phyloP scores from a whole-genome alignment of 2,329 filamentous ascomycete species.

The Pseudogymnoascus sp. region DNA sequence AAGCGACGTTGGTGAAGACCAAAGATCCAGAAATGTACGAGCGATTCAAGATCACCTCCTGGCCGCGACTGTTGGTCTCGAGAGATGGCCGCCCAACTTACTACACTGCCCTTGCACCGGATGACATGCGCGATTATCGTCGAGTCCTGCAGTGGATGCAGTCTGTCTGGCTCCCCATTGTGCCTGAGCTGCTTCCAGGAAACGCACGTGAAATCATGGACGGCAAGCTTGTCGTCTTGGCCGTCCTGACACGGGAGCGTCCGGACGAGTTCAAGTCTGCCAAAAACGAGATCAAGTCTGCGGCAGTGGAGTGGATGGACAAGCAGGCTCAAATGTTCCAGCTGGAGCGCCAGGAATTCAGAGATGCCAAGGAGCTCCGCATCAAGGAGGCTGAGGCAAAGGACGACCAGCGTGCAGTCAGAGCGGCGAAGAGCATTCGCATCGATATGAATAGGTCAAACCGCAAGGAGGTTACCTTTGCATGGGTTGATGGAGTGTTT shows the following conservation, averaged over 20 bases:
- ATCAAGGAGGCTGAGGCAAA: conserved; percentile 96
- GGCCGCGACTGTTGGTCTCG: conserved; percentile 86
- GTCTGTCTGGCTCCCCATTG: conserved; percentile 89
- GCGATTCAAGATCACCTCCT: conserved; percentile 91
- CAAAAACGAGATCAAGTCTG: conserved; percentile 87
- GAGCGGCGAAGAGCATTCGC: conserved; percentile 80
- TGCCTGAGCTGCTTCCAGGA: conserved; percentile 83
- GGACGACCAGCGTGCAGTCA: conserved; percentile 77
- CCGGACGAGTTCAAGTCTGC: conserved; percentile 70
- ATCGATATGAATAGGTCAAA: conserved; percentile 86
- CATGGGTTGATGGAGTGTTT: conserved; percentile 94
- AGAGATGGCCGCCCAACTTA: conserved; percentile 85
- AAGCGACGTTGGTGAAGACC: conserved; percentile 88
- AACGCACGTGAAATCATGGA: conserved; percentile 96
- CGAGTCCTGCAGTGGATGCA: conserved; percentile 88
- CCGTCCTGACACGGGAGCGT: conserved; percentile 73
- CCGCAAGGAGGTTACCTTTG: conserved; percentile 85
- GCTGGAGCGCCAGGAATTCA: conserved; percentile 83
- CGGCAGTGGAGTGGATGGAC: conserved; percentile 96
- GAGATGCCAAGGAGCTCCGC: conserved; percentile 87
- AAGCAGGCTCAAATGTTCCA: conserved; percentile 89
- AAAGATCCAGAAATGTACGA: conserved; percentile 67
- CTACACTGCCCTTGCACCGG: conserved; percentile 78
- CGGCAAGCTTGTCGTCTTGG: conserved; percentile 88
- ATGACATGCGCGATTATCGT: conserved; percentile 84